phyloP scores from a whole-genome alignment of 2,329 filamentous ascomycete species.

The Verticillium klebahnii region DNA sequence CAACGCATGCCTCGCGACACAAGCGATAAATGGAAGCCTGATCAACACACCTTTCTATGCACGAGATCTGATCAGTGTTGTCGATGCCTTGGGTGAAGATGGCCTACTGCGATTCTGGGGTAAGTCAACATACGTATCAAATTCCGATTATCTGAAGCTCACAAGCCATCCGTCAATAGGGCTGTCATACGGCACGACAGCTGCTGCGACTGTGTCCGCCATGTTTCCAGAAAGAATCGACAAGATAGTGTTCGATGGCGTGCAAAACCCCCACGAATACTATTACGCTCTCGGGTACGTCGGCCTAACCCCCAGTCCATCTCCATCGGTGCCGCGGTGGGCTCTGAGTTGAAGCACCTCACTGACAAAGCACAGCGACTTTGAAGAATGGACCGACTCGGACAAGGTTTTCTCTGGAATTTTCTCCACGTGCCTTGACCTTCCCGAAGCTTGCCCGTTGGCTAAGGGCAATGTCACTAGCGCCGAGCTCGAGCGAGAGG shows the following conservation, averaged over 20 bases:
- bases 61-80: constrained; percentile 37
- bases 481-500: constrained; percentile 16
- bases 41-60: constrained; percentile 39
- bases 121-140: constrained; percentile 7
- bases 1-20: constrained; percentile 13
- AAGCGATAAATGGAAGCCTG: constrained; percentile 20
- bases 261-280: constrained; percentile 25
- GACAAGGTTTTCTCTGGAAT: constrained; percentile 21
- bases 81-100: constrained; percentile 33
- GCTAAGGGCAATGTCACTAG: constrained; percentile 14
- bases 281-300: constrained; percentile 13
- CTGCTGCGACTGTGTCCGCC: constrained; percentile 30
- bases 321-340: too few species aligned
- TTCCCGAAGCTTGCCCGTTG: constrained; percentile 16
- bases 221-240: constrained; percentile 35
- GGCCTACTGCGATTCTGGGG: constrained; percentile 35
- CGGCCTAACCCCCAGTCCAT: too few species aligned
- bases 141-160: background rate
- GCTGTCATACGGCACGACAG: constrained; percentile 30
- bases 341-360: background rate
- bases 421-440: constrained; percentile 18
- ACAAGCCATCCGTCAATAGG: constrained; percentile 15
- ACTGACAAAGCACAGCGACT: constrained; percentile 14
- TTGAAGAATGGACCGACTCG: constrained; percentile 17
- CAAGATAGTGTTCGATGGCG: constrained; percentile 25